These are phyloP conservation scores for Fusarium zealandicum DNA, from an alignment of 2,329 filamentous ascomycete genomes.

Conservation along the genomic window DNA sequence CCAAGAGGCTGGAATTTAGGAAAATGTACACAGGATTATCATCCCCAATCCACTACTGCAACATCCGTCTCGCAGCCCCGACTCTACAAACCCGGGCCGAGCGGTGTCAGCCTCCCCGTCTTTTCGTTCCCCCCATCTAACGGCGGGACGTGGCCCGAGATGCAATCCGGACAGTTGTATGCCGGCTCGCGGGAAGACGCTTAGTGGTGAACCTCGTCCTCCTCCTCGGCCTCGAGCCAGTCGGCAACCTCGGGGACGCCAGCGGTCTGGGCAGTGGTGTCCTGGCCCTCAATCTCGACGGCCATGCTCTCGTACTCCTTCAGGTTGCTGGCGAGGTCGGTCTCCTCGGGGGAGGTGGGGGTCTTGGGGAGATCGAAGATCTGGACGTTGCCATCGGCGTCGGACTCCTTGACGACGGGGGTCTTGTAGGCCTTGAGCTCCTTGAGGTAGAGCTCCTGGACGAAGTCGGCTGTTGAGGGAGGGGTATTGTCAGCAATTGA, in stretches of 20 bases:
- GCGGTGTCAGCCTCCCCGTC: constrained; percentile 24
- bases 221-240: constrained; percentile 87
- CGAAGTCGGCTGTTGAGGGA: constrained; percentile 78
- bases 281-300: constrained; percentile 92
- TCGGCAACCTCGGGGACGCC: constrained; percentile 65
- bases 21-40: constrained; percentile 51
- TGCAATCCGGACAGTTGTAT: constrained; percentile 9
- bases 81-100: constrained; percentile 10
- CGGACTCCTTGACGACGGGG: constrained; percentile 80
- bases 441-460: constrained; percentile 96
- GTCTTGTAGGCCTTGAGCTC: constrained; percentile 97
- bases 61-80: constrained; percentile 14
- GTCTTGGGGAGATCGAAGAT: constrained; percentile 82
- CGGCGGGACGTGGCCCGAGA: constrained; percentile 8
- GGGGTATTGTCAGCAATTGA: constrained; percentile 40
- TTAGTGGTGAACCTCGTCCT: constrained; percentile 63
- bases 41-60: constrained; percentile 36
- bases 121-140: constrained; percentile 21
- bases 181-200: constrained; percentile 14
- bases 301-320: constrained; percentile 93
- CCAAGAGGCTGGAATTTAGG: constrained; percentile 43
- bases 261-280: constrained; percentile 65
- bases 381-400: constrained; percentile 90
- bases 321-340: constrained; percentile 88
- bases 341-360: constrained; percentile 90